These are phyloP conservation scores for Amylocarpus encephaloides DNA, from an alignment of 2,329 filamentous ascomycete species.

Conservation along the genomic window DNA sequence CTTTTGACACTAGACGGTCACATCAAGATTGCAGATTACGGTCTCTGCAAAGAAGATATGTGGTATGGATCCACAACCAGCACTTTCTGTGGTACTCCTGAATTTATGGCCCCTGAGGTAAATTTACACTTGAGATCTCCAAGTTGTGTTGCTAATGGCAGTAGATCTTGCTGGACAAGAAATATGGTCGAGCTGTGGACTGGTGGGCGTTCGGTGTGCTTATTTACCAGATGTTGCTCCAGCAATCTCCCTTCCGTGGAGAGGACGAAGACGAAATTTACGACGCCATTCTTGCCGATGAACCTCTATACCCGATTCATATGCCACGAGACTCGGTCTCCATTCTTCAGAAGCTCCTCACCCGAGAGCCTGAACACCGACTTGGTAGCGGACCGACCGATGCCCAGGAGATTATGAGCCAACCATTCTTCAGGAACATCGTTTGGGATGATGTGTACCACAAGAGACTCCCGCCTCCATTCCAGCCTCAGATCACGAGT, in stretches of 20 bases:
- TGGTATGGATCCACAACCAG: slow-evolving; percentile 96
- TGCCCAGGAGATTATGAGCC: slow-evolving; percentile 97
- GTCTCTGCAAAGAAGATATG: slow-evolving; percentile 99
- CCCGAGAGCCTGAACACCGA: slow-evolving; percentile 86
- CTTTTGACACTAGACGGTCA: slow-evolving; percentile 90
- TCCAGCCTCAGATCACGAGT: slow-evolving; percentile 82
- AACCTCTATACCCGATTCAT: slow-evolving; percentile 95
- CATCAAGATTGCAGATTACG: slow-evolving; percentile 98
- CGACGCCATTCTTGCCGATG: slow-evolving; percentile 94
- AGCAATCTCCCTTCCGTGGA: slow-evolving; percentile 96
- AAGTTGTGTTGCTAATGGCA: slow-evolving; percentile 25
- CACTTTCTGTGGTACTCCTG: slow-evolving; percentile 98
- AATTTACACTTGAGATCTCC: slow-evolving; percentile 21
- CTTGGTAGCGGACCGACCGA: slow-evolving; percentile 93
- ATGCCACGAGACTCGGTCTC: slow-evolving; percentile 98
- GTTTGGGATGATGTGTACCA: slow-evolving; percentile 99
- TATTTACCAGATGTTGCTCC: slow-evolving; percentile 99
- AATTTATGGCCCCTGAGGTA: slow-evolving; percentile 99
- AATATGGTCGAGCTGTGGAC: slow-evolving; percentile 93
- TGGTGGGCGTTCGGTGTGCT: slow-evolving; percentile 99
- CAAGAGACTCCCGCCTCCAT: slow-evolving; percentile 85
- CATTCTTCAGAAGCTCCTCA: slow-evolving; percentile 94
- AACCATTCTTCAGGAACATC: slow-evolving; percentile 95
- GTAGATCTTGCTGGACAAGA: slow-evolving; percentile 94
- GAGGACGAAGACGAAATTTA: slow-evolving; percentile 99